A percentile compares a stretch with the other conserved stretches of the same genome.
phyloP scores from a whole-genome alignment of 345 rosid genomes.

The Corymbia maculata region DNA sequence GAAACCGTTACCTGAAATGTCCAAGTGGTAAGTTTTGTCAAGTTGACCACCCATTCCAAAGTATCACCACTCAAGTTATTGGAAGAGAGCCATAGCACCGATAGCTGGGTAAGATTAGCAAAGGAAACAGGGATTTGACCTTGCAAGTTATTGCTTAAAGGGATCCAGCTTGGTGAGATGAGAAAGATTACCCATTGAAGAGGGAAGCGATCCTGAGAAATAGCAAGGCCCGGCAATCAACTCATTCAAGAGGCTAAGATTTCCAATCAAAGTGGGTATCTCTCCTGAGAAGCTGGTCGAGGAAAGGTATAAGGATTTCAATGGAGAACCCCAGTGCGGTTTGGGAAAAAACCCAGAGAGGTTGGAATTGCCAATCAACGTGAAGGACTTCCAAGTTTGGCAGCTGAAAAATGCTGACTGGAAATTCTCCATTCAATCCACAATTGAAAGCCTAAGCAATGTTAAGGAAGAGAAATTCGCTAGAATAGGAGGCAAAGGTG shows the following conservation, averaged over 20 bases:
- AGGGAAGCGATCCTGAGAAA: background rate
- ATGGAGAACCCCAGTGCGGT: background rate
- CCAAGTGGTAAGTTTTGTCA: background rate
- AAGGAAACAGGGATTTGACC: background rate
- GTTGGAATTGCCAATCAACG: accelerated
- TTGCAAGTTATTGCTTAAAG: background rate
- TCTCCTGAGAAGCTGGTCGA: background rate
- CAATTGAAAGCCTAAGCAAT: background rate
- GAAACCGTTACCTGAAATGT: background rate
- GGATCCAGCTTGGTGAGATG: background rate
- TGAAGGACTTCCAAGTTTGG: background rate
- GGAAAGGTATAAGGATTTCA: background rate
- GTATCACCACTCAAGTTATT: background rate
- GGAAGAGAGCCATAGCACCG: accelerated
- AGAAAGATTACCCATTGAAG: background rate
- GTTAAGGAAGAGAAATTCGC: background rate
- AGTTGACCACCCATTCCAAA: background rate
- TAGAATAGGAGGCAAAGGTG: background rate
- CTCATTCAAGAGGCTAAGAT: background rate
- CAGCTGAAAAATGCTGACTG: background rate
- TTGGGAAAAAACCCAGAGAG: background rate
- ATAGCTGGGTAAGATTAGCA: background rate
- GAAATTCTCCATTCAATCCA: background rate
- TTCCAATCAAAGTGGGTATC: background rate
- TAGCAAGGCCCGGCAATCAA: accelerated